Base-by-base conservation (phyloP, 73 alveolate genomes). In the Durusdinium trenchii region DNA sequence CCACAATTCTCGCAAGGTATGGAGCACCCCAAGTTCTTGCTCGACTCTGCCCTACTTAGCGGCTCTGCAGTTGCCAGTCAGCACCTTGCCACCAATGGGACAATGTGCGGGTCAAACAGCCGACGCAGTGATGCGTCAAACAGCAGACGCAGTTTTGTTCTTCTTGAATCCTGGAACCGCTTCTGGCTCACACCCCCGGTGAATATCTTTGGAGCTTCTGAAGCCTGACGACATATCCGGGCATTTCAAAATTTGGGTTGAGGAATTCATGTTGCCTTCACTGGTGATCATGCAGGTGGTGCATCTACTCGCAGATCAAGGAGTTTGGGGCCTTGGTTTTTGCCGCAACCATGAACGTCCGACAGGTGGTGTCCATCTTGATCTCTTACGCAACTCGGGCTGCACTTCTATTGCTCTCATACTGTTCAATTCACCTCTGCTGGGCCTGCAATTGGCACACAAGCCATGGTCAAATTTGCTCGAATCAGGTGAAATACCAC, bases 231-330 rank as follows among this genome's bases (percentile, higher is more conserved):
- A 71, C 52, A 36, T 26, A 18, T 14, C 26, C 71, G 71, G 71
- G 84, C 48, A 35, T 26, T 71, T 42, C 48, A 36, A 23, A 36
- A 35, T 14, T 26, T 35, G 3, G 3, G 43, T 3, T 35, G 84
- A 26, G 48, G 84, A 71, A 0, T 14, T 0, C 73, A 23, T 57
- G 23, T 23, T 57, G 69, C 69, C n/a, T 2, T 23, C 1, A 2
- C 73, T 60, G 73, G 73, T 32, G n/a, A n/a, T 60, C 30, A 23
- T 60, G 73, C 18, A 91, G 98, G 99, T 94, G 40, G n/a, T 94
- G 85, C 67, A 94, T 94, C 51, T 94, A 94, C 94, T 94, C 99
- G 84, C 99, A 94, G 93, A 78, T 94, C 94, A 94, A 94, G 93
- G 99, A 94, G 83, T 94, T 75, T 75, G 99, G 99, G 3, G 99